Evolutionary conservation across 176 grass and related monocot species (phyloP), one percentile per base, ranked within the genome.

Genomic region (Hyparrhenia diplandra): DNA sequence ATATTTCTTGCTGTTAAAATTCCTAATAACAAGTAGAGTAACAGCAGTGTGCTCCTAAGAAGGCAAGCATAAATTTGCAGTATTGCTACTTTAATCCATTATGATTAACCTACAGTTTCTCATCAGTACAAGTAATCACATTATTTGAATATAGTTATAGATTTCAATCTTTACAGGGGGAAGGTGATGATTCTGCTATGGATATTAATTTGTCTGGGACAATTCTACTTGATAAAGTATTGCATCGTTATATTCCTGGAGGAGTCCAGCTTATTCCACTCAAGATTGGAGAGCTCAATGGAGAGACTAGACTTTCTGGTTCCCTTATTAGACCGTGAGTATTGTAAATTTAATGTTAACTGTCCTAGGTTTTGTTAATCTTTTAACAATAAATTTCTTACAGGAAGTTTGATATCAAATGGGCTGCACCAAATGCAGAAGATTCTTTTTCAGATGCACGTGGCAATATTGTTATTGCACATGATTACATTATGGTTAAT

Each of bases 391-490:
- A 30, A 71, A 39, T 68, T 16, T 36, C n/a, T 64, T 73, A 42
- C 79, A 98, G 96, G 88, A 98, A 94, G 85, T 94, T 98, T 73
- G 92, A 98, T 88, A 98, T 98, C 82, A 98, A 98, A 78, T 98
- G 96, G 96, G 90, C 90, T 76, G 96, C 96, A 76, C 92, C 92
- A 77, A 93, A 93, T 86, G 96, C 92, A 66, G 96, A 98, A 90
- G 92, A 93, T 75, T 95, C 96, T 64, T 98, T 98, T 88, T 78
- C 88, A 77, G 96, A 98, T 89, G 96, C 92, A 42, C 92, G 90
- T 28, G 96, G 92, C 77, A 91, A 95, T 71, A 95, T 98, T 80
- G 89, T 93, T 84, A 95, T 98, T 54, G 85, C 90, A 76, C 90
- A 98, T 79, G 92, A 98, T 73, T 86, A 90, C 64, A 89, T 98